These are phyloP conservation scores for Xerocomus brunneocitrinus DNA, from an alignment of 768 basidiomycete genomes.

Conservation along the genomic window DNA sequence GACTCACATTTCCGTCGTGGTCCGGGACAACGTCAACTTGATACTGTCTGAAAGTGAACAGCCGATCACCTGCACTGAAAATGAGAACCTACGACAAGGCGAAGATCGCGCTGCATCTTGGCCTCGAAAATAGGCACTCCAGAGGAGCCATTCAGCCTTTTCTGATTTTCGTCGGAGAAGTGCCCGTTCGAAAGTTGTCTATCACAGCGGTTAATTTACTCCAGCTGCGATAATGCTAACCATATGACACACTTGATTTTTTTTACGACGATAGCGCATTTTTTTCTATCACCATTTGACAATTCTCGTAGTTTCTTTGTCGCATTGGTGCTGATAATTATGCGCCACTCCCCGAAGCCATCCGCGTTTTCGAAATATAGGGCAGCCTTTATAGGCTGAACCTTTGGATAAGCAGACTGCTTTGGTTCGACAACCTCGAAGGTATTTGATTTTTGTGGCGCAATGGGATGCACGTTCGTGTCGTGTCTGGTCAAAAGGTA, in stretches of 20 bases:
- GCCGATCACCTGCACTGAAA: not conserved
- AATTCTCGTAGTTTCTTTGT: conserved; percentile 40
- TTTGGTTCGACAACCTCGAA: conserved; percentile 1
- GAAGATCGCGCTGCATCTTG: conserved; percentile 52
- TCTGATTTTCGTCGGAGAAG: conserved; percentile 68
- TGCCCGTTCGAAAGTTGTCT: conserved; percentile 69
- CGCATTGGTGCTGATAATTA: conserved; percentile 41
- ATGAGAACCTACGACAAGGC: conserved; percentile 42
- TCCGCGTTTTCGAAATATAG: conserved; percentile 55
- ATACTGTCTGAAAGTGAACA: conserved; percentile 33
- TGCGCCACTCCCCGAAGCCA: conserved; percentile 62
- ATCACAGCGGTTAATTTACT: not conserved
- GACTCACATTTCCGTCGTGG: conserved; percentile 30
- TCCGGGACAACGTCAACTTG: conserved; percentile 46
- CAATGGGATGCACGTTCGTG: not conserved
- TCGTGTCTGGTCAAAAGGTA: conserved; percentile 1
- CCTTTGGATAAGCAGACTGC: conserved; percentile 38
- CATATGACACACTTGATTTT: conserved; percentile 51
- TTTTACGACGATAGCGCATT: conserved; percentile 56
- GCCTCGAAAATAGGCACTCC: conserved; percentile 64
- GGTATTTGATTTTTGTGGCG: not conserved
- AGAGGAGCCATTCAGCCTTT: conserved; percentile 45
- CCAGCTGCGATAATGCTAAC: not conserved
- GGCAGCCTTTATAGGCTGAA: conserved; percentile 59
- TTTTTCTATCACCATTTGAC: conserved; percentile 41